Percentiles rank a stretch among this genome's conserved stretches.
Conservation (phyloP, 2,329 filamentous ascomycete species). For the Ophiobolus disseminans region DNA sequence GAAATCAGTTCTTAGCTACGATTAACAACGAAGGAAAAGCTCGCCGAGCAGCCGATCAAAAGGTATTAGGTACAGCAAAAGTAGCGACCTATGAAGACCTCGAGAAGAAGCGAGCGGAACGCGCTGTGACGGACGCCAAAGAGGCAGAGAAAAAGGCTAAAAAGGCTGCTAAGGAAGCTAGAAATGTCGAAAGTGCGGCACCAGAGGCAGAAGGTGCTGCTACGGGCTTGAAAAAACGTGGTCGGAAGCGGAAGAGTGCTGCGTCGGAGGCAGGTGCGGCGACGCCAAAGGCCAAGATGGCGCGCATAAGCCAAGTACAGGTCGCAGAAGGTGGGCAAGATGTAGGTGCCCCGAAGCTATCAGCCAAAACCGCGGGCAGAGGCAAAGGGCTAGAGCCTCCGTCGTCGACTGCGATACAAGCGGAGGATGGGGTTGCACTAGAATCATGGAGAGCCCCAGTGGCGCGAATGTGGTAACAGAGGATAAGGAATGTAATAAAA, state of each 20-base stretch:
- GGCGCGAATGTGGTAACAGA: conserved; percentile 12
- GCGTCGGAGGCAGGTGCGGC: conserved; percentile 9
- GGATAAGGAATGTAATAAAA: conserved; percentile 4
- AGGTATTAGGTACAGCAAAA: conserved; percentile 9
- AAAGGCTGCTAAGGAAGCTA: too few relatives aligned
- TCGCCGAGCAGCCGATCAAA: conserved; percentile 4
- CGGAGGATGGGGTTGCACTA: conserved; percentile 5
- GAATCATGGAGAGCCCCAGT: conserved; percentile 11
- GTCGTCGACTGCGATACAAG: neutral
- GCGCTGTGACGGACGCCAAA: conserved; percentile 7
- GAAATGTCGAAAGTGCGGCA: conserved; percentile 7
- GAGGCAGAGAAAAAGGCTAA: conserved; percentile 8
- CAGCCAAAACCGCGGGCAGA: neutral
- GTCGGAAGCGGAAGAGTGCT: conserved; percentile 14
- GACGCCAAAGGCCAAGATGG: conserved; percentile 7
- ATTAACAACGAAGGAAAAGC: conserved; percentile 35
- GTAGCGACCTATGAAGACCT: conserved; percentile 14
- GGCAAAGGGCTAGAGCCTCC: conserved; percentile 1
- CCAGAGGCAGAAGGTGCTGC: conserved; percentile 12
- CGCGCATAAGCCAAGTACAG: conserved; percentile 7
- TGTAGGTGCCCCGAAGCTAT: neutral
- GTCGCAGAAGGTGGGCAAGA: conserved; percentile 2
- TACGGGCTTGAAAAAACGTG: conserved; percentile 4
- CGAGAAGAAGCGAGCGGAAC: conserved; percentile 10
- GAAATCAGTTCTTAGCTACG: conserved; percentile 33